Evolutionary conservation across 2,329 filamentous ascomycete species (phyloP).

Genomic region (Fusarium mexicanum): DNA sequence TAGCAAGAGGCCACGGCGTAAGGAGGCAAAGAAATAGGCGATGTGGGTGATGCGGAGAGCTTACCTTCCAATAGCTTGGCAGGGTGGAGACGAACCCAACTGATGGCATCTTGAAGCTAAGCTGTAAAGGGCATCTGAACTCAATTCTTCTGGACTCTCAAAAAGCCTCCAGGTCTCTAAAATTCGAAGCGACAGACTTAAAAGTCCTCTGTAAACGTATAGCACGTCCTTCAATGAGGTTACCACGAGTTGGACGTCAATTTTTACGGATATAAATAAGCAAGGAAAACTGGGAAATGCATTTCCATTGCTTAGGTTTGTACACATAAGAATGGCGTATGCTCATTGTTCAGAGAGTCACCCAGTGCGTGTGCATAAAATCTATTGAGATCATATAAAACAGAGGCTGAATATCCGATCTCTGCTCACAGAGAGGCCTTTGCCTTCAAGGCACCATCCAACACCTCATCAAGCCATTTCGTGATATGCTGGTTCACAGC

Average conservation of each 20-base stretch:
- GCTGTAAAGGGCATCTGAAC: constrained; percentile 22
- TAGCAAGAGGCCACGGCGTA: constrained; percentile 34
- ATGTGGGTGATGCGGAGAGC: constrained; percentile 33
- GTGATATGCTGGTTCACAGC: constrained; percentile 76
- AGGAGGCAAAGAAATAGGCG: constrained; percentile 42
- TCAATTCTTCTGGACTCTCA: background rate
- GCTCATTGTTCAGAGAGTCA: background rate
- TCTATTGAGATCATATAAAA: background rate
- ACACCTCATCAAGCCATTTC: constrained; percentile 69
- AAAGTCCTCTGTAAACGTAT: background rate
- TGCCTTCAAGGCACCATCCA: constrained; percentile 42
- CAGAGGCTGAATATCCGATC: background rate
- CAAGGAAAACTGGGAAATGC: background rate
- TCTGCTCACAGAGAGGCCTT: constrained; percentile 43
- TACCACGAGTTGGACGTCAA: background rate
- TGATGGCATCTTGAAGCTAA: constrained; percentile 30
- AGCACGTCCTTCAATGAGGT: background rate
- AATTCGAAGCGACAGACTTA: background rate
- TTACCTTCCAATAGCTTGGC: constrained; percentile 33
- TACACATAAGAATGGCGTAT: background rate
- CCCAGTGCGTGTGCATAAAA: background rate
- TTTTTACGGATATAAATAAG: background rate
- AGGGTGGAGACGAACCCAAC: constrained; percentile 23
- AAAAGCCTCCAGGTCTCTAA: background rate
- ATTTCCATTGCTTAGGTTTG: background rate